Percentiles rank a stretch among this genome's conserved stretches.
These are phyloP conservation scores for Colletotrichum orchidophilum DNA, from an alignment of 2,329 filamentous ascomycete genomes.

Conservation along the genomic window DNA sequence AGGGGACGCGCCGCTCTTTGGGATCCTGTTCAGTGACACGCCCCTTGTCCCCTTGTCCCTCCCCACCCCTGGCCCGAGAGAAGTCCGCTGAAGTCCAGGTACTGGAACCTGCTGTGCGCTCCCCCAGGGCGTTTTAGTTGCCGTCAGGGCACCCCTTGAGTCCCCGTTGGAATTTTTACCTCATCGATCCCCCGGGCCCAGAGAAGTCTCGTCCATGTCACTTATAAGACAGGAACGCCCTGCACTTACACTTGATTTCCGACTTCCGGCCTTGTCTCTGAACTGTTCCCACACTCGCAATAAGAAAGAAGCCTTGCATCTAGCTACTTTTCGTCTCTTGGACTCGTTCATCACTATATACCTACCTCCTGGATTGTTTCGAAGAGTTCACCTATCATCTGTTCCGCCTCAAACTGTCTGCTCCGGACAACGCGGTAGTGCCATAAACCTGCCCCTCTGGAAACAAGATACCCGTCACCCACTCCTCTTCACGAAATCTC, in stretches of 20 bases:
- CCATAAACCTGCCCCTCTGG: neutral
- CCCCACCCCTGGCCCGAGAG: constrained; percentile 19
- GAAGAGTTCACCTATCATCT: neutral
- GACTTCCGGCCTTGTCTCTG: neutral
- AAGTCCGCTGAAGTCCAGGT: constrained; percentile 27
- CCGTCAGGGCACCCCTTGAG: constrained; percentile 31
- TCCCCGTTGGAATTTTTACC: constrained; percentile 28
- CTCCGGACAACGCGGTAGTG: constrained; percentile 17
- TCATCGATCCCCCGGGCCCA: constrained; percentile 25
- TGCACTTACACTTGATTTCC: neutral
- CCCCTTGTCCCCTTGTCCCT: constrained; percentile 11
- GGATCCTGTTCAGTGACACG: constrained; percentile 27
- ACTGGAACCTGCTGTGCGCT: constrained; percentile 32
- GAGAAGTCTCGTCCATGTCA: constrained; percentile 16
- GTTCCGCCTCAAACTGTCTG: neutral
- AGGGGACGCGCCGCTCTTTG: constrained; percentile 8
- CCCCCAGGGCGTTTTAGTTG: constrained; percentile 29
- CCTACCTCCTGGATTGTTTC: neutral
- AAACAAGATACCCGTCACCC: neutral
- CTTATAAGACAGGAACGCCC: constrained; percentile 32
- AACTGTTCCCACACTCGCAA: neutral
- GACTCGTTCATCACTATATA: constrained; percentile 5
- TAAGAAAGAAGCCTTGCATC: constrained; percentile 3
- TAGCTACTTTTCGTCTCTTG: neutral
- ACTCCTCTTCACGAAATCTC: neutral